Evolutionary conservation across 2,329 filamentous ascomycete genomes (phyloP).

Genomic region (Nannizziopsis barbatae): DNA sequence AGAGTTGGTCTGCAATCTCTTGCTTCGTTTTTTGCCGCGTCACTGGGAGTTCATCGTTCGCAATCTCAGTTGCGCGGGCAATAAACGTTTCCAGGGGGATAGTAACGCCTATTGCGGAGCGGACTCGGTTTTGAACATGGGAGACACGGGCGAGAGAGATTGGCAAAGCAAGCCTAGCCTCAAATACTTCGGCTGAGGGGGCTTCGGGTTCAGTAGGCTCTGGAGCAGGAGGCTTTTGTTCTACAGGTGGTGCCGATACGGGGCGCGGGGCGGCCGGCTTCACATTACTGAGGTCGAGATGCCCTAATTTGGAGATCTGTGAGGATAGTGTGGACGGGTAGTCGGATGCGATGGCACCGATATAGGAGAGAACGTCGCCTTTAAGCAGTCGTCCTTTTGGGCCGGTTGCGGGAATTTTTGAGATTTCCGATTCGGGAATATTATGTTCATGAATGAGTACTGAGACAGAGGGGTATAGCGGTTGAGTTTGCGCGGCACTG

Average conservation of each 20-base stretch:
- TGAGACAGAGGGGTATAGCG: conserved; percentile 62
- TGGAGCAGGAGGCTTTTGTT: conserved; percentile 1
- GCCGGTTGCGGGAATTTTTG: conserved; percentile 76
- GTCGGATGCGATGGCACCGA: conserved; percentile 63
- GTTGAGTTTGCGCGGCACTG: conserved; percentile 29
- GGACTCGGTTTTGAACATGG: conserved; percentile 68
- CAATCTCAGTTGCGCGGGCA: conserved; percentile 68
- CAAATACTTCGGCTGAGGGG: conserved; percentile 17
- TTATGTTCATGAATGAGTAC: conserved; percentile 70
- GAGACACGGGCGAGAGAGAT: conserved; percentile 70
- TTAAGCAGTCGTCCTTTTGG: conserved; percentile 83
- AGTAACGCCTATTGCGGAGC: conserved; percentile 64
- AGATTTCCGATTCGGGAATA: conserved; percentile 61
- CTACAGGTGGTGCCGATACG: conserved; percentile 22
- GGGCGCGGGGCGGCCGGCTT: conserved; percentile 53
- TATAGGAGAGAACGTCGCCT: conserved; percentile 83
- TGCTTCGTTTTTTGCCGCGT: conserved; percentile 44
- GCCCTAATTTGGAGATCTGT: conserved; percentile 61
- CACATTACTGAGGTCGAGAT: conserved; percentile 92
- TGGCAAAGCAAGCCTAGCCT: conserved; percentile 53
- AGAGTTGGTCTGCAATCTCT: conserved; percentile 63
- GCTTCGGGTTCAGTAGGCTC: conserved; percentile 20
- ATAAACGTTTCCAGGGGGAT: conserved; percentile 81
- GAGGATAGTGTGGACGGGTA: conserved; percentile 61
- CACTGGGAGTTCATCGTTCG: conserved; percentile 73